These are phyloP conservation scores for Kwoniella sp. DNA, from an alignment of 768 basidiomycete species.

Conservation along the genomic window DNA sequence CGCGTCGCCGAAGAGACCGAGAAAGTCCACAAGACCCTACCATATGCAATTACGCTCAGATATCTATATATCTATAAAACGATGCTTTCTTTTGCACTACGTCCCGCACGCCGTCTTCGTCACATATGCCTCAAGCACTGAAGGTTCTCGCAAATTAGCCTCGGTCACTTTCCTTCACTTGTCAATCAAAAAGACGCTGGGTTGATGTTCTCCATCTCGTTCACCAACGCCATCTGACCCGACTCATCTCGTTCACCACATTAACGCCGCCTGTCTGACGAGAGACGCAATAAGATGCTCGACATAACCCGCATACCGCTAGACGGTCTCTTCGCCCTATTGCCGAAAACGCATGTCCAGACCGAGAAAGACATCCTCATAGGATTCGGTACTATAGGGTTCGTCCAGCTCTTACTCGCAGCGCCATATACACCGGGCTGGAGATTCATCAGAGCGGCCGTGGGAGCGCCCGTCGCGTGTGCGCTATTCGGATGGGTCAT, in stretches of 20 bases:
- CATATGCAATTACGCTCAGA: too few relatives aligned
- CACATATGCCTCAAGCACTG: too few relatives aligned
- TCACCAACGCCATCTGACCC: too few relatives aligned
- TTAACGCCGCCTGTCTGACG: background rate
- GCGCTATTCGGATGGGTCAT: conserved; percentile 7
- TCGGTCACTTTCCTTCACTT: too few relatives aligned
- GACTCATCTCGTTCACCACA: background rate
- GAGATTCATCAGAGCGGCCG: conserved; percentile 25
- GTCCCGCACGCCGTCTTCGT: too few relatives aligned
- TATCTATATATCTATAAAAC: too few relatives aligned
- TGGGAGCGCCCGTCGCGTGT: conserved; percentile 6
- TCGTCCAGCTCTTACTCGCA: conserved; percentile 9
- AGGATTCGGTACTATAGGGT: conserved; percentile 5
- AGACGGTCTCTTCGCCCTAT: background rate
- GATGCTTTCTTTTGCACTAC: too few relatives aligned
- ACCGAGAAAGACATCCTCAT: background rate
- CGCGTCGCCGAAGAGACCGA: background rate
- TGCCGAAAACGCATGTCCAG: conserved; percentile 2
- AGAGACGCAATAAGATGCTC: background rate
- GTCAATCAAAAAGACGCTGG: too few relatives aligned
- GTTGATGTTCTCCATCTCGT: too few relatives aligned
- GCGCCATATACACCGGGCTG: conserved; percentile 35
- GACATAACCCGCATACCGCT: conserved; percentile 10
- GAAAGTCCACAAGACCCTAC: too few relatives aligned
- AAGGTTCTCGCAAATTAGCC: too few relatives aligned